Evolutionary conservation across 345 rosid species (phyloP).

Genomic region (Melaleuca alternifolia): DNA sequence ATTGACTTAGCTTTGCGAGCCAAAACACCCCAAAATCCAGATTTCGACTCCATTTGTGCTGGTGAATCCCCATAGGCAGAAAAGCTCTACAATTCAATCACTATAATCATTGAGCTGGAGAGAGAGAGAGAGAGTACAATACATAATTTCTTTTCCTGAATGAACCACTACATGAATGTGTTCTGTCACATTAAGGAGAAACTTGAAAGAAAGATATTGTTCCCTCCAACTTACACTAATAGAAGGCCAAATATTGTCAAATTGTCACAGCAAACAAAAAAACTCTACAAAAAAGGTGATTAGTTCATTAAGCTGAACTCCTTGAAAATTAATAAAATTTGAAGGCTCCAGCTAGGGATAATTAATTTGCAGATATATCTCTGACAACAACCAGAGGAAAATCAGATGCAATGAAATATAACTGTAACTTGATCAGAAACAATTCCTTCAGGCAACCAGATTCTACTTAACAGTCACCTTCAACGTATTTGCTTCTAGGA

Average conservation of each 20-base stretch:
- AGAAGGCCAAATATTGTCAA: background rate
- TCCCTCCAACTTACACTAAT: background rate
- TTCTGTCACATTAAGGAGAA: background rate
- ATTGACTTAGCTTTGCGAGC: slow-evolving; percentile 86
- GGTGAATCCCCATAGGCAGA: slow-evolving; percentile 48
- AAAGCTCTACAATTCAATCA: slow-evolving; percentile 34
- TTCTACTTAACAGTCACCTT: background rate
- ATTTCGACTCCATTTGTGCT: slow-evolving; percentile 22
- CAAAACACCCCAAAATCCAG: slow-evolving; percentile 76
- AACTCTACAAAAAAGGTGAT: background rate
- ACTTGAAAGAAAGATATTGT: background rate
- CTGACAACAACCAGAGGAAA: background rate
- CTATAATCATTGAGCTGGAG: background rate
- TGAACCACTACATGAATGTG: background rate
- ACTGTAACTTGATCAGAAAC: background rate
- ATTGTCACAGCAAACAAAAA: background rate
- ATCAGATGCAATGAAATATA: background rate
- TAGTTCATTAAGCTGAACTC: background rate
- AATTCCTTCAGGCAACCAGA: background rate
- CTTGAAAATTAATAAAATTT: background rate
- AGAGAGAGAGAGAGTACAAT: background rate
- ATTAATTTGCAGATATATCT: background rate
- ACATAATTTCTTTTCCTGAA: background rate
- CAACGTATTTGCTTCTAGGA: background rate
- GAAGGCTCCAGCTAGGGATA: background rate